A percentile compares a stretch with the other conserved stretches of the same genome.
Evolutionary conservation across 306 rosid species (phyloP).

Genomic region (Medicago lupulina): DNA sequence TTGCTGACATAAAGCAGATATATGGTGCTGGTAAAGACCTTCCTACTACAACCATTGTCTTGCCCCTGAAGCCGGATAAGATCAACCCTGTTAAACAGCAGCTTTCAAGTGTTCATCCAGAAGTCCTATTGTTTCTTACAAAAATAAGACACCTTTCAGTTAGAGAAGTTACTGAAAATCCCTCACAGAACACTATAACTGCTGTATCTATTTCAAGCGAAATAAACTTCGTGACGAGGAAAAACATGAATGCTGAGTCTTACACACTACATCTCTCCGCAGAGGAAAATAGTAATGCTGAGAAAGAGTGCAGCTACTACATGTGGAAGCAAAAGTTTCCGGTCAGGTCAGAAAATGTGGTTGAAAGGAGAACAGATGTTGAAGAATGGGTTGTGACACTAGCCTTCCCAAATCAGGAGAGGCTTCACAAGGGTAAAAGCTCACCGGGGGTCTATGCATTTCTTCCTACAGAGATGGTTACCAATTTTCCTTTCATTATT

Average conservation of each 20-base stretch:
- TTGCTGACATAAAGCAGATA: constrained; percentile 52
- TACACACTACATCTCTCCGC: constrained; percentile 68
- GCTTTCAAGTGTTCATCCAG: constrained; percentile 76
- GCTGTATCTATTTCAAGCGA: constrained; percentile 63
- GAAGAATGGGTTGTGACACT: constrained; percentile 19
- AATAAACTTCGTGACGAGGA: constrained; percentile 51
- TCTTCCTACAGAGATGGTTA: constrained; percentile 83
- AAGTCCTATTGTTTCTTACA: constrained; percentile 70
- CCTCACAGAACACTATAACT: constrained; percentile 47
- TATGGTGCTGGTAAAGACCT: constrained; percentile 44
- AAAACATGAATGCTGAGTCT: constrained; percentile 71
- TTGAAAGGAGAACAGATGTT: constrained; percentile 17
- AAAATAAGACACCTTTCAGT: constrained; percentile 72
- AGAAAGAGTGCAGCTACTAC: constrained; percentile 39
- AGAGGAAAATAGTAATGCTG: constrained; percentile 47
- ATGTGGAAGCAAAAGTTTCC: constrained; percentile 35
- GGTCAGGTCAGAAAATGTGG: not conserved
- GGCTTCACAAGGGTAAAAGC: constrained; percentile 50
- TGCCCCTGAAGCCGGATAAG: constrained; percentile 76
- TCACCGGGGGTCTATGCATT: constrained; percentile 72
- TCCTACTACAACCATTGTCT: constrained; percentile 68
- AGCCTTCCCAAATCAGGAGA: constrained; percentile 53
- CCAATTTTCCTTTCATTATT: constrained; percentile 74
- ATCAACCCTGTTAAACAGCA: constrained; percentile 67
- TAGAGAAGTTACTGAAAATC: constrained; percentile 58